Conservation (phyloP, 345 rosid species). For the Psidium friedrichsthalianum region DNA sequence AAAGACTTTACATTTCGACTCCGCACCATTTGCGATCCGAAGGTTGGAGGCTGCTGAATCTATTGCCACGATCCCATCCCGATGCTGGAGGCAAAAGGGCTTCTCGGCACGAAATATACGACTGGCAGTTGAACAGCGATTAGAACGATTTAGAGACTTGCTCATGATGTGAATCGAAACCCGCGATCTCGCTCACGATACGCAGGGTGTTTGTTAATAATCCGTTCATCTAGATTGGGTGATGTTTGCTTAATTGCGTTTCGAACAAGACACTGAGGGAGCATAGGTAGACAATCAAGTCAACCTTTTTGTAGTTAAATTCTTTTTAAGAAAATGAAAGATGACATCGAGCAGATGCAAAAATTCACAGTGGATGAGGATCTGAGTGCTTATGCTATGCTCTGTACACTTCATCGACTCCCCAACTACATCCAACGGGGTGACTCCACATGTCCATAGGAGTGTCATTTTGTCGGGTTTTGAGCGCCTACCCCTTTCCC, state of each 20-base stretch:
- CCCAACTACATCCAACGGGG: not conserved
- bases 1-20: not conserved
- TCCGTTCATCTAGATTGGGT: not conserved
- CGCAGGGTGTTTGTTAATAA: not conserved
- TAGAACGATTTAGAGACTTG: not conserved
- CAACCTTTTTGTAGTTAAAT: not conserved
- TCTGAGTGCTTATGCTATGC: not conserved
- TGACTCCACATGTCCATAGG: not conserved
- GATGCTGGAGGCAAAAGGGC: not conserved
- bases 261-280: not conserved
- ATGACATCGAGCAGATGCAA: not conserved
- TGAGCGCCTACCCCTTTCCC: not conserved
- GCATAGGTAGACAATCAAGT: not conserved
- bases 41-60: too few relatives aligned
- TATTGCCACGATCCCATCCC: too few relatives aligned
- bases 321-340: not conserved
- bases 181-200: not conserved
- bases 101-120: not conserved
- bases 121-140: too few relatives aligned
- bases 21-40: not conserved
- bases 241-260: not conserved
- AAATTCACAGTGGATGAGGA: not conserved
- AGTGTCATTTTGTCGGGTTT: too few relatives aligned
- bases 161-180: too few relatives aligned
- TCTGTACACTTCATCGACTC: not conserved